Percentiles rank a stretch among this genome's conserved stretches.
These are phyloP conservation scores for Phialophora macrospora DNA, from an alignment of 2,329 filamentous ascomycete species.

Conservation along the genomic window DNA sequence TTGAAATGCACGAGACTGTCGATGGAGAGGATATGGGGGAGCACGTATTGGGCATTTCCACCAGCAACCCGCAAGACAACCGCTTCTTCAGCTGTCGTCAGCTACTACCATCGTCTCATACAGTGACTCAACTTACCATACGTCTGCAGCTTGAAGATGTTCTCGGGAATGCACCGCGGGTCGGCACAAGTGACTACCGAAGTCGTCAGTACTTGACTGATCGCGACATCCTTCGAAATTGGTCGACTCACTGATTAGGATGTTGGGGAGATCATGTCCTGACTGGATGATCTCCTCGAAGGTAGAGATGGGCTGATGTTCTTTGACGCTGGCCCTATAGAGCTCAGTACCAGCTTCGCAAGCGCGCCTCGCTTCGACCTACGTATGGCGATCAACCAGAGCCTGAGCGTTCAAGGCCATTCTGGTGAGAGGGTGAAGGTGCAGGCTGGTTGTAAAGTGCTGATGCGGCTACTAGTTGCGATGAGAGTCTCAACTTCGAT, in stretches of 20 bases:
- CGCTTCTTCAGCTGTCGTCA: conserved; percentile 14
- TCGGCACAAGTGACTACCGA: conserved; percentile 27
- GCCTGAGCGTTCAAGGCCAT: conserved; percentile 21
- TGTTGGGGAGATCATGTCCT: conserved; percentile 6
- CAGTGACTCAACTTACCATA: conserved; percentile 5
- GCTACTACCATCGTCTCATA: not conserved
- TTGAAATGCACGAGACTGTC: conserved; percentile 23
- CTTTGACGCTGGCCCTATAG: conserved; percentile 13
- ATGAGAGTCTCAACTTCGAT: not conserved
- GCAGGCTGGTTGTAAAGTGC: not conserved
- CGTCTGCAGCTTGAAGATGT: conserved; percentile 24
- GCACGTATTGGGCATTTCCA: conserved; percentile 25
- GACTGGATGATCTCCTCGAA: conserved; percentile 18
- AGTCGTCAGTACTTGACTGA: not conserved
- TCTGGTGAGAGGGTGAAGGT: not conserved
- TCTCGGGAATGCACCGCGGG: conserved; percentile 26
- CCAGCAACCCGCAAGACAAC: conserved; percentile 23
- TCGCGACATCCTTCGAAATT: not conserved
- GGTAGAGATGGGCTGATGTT: conserved; percentile 18
- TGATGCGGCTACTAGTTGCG: not conserved
- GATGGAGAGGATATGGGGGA: conserved; percentile 22
- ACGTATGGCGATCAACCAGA: conserved; percentile 25
- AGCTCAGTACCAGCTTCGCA: conserved; percentile 5
- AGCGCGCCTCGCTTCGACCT: not conserved
- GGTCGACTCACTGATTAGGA: conserved; percentile 21